Evolutionary conservation across 108 stramenopile species (phyloP), one percentile per base, ranked within the genome.

Genomic region (Mediolabrus comicus): DNA sequence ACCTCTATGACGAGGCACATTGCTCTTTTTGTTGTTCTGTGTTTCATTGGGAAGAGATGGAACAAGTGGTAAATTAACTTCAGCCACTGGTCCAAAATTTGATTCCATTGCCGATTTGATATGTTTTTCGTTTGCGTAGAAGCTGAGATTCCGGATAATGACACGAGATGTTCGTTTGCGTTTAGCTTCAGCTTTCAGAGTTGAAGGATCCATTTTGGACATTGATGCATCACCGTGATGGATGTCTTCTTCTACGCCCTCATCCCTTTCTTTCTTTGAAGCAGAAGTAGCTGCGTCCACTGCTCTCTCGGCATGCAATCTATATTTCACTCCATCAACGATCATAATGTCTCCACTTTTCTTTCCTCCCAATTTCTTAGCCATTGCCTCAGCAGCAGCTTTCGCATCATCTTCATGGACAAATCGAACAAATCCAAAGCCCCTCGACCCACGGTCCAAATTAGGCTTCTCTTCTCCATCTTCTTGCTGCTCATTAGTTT

Each of bases 71-170:
- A 97, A 38, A 70, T 95, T 90, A 32, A 97, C 78, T 31, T 94
- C 89, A 14, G 75, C 54, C 1, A 96, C 71, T 5, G 70, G 53
- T 34, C 95, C 95, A 82, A 85, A 94, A 12, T 71, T 35, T 27
- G 63, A 43, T 78, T 87, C 84, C 74, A 97, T 65, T 36, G 71
- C 69, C 11, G 65, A 62, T 27, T 75, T 83, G 61, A 97, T 75
- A 65, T 95, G 83, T 9, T 67, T 60, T 59, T 88, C 89, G 22
- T 80, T 87, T 41, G 94, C 92, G 65, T 86, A 87, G 55, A 95
- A 97, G 69, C 85, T 83, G 13, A 97, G 72, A 66, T 97, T 97
- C 24, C 96, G 88, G 22, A 97, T 56, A 66, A 97, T 97, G 25
- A 97, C 84, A 32, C 96, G 86, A 30, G 78, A 78, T 28, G 71